Percentiles rank a stretch among this genome's conserved stretches.
phyloP scores from a whole-genome alignment of 495 filamentous ascomycete species.

The Lasiosphaeria miniovina region DNA sequence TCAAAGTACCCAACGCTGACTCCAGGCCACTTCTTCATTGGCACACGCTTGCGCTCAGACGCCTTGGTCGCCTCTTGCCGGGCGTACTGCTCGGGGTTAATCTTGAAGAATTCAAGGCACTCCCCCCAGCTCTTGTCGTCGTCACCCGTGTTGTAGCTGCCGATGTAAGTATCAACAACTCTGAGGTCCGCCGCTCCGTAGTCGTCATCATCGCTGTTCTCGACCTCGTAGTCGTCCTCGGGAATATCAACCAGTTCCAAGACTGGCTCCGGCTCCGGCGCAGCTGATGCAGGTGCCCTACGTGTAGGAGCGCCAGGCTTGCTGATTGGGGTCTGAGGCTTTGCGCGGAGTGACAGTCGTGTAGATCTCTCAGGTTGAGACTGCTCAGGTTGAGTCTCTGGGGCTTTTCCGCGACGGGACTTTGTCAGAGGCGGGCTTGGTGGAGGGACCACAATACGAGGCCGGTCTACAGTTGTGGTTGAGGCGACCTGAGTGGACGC shows the following conservation, averaged over 20 bases:
- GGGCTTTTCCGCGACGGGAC: too few relatives aligned
- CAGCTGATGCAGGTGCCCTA: neutral
- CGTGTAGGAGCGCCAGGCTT: too few relatives aligned
- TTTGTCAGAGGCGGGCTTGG: too few relatives aligned
- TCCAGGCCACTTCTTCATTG: slow-evolving; percentile 22
- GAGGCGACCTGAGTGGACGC: too few relatives aligned
- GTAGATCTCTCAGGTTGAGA: too few relatives aligned
- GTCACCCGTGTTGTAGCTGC: slow-evolving; percentile 24
- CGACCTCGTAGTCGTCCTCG: neutral
- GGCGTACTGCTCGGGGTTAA: slow-evolving; percentile 13
- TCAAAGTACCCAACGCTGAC: slow-evolving; percentile 26
- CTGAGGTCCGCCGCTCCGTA: slow-evolving; percentile 15
- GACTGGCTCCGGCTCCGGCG: neutral
- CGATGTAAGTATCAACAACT: slow-evolving; percentile 24
- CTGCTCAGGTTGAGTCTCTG: too few relatives aligned
- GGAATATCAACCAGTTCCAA: neutral
- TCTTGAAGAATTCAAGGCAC: slow-evolving; percentile 22
- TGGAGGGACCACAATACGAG: too few relatives aligned
- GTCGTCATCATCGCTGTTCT: slow-evolving; percentile 20
- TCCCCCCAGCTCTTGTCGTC: slow-evolving; percentile 9
- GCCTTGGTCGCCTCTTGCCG: neutral
- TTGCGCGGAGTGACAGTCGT: too few relatives aligned
- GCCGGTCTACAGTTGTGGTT: too few relatives aligned
- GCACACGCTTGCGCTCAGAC: slow-evolving; percentile 18
- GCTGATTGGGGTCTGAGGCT: too few relatives aligned